A percentile compares a stretch with the other conserved stretches of the same genome.
These are phyloP conservation scores for Dictyostelium firmibasis DNA, from an alignment of 78 protist genomes.

Conservation along the genomic window DNA sequence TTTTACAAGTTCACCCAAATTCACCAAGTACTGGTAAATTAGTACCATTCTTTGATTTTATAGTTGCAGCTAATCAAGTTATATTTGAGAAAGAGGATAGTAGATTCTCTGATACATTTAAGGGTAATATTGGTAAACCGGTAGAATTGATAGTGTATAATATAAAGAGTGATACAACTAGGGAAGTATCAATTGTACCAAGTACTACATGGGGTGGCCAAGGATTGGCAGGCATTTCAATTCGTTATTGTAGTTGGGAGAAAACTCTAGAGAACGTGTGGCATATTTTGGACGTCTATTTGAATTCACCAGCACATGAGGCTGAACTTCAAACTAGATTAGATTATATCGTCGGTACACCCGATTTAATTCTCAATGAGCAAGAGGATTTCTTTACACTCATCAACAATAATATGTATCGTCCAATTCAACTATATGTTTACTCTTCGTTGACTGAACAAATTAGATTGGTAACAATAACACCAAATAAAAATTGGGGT, in stretches of 20 bases:
- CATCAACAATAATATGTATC: conserved; percentile 61
- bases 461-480: conserved; percentile 63
- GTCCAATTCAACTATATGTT: conserved; percentile 71
- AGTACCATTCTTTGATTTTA: conserved; percentile 87
- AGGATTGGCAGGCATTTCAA: conserved; percentile 87
- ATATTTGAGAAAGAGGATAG: conserved; percentile 82
- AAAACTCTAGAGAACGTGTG: conserved; percentile 85
- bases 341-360: conserved; percentile 88
- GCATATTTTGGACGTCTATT: conserved; percentile 86
- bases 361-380: conserved; percentile 78
- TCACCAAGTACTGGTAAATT: conserved; percentile 88
- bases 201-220: conserved; percentile 89
- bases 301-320: conserved; percentile 84
- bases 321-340: conserved; percentile 79
- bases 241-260: conserved; percentile 83
- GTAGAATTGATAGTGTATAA: conserved; percentile 70
- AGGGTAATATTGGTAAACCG: neutral
- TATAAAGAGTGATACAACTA: conserved; percentile 48
- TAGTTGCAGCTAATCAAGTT: conserved; percentile 81
- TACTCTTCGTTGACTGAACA: conserved; percentile 60
- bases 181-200: conserved; percentile 67
- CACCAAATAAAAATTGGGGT: conserved; percentile 82
- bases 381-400: conserved; percentile 77
- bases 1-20: conserved; percentile 56
- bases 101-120: conserved; percentile 64